Evolutionary conservation across 345 rosid species (phyloP).

Genomic region (Salix purpurea): DNA sequence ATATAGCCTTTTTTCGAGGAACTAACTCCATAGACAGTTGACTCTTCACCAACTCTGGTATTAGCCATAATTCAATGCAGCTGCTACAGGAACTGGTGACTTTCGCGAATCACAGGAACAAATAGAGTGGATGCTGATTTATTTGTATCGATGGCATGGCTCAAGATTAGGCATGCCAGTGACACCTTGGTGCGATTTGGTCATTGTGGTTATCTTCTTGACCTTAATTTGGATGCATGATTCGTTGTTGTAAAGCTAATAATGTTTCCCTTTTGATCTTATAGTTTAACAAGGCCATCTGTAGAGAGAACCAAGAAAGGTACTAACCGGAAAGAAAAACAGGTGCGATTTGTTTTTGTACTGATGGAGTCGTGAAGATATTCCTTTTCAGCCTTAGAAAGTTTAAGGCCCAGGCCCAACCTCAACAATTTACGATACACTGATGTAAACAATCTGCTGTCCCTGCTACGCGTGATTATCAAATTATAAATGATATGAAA

Average conservation of each 20-base stretch:
- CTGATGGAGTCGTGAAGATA: no score
- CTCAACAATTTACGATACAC: no score
- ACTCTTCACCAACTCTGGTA: not conserved
- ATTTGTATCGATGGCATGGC: not conserved
- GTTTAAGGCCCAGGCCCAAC: no score
- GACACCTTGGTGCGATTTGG: not conserved
- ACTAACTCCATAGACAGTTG: conserved; percentile 1
- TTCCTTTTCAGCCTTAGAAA: no score
- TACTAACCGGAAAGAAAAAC: no score
- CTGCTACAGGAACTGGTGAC: not conserved
- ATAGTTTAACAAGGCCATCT: not conserved
- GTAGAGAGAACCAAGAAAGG: no score
- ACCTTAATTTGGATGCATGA: not conserved
- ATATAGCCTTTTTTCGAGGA: not conserved
- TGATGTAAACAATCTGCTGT: no score
- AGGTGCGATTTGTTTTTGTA: no score
- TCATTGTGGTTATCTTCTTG: conserved; percentile 2
- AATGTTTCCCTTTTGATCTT: not conserved
- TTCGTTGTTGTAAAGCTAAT: conserved; percentile 14
- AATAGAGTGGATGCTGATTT: not conserved
- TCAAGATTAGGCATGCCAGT: not conserved
- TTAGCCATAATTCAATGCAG: not conserved
- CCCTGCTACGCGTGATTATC: no score
- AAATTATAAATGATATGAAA: no score
- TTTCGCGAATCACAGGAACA: not conserved